A percentile compares a stretch with the other conserved stretches of the same genome.
Conservation (phyloP, 1,139 yeast species). For the Hyphopichia buzzinii region DNA sequence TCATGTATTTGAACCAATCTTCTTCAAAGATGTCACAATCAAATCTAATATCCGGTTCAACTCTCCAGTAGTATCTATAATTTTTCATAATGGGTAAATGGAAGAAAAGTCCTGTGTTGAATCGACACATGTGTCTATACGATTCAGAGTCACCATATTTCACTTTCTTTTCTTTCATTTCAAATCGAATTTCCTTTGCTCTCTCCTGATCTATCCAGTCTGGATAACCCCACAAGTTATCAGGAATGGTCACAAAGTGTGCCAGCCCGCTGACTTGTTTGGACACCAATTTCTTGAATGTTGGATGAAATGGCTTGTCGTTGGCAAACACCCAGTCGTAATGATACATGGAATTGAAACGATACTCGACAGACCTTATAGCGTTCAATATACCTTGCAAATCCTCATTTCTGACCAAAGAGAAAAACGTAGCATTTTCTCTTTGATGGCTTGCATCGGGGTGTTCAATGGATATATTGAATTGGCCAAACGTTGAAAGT, state of each 20-base stretch:
- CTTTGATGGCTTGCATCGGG: constrained; percentile 3
- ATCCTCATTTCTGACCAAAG: constrained; percentile 69
- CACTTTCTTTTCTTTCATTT: constrained; percentile 23
- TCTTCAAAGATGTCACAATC: constrained; percentile 17
- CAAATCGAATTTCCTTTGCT: constrained; percentile 15
- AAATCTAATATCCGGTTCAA: constrained; percentile 12
- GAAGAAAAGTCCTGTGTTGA: constrained; percentile 28
- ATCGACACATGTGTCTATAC: constrained; percentile 35
- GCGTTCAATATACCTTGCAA: constrained; percentile 53
- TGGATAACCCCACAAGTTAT: constrained; percentile 45
- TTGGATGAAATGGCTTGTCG: constrained; percentile 53
- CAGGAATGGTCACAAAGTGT: constrained; percentile 47
- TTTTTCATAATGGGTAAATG: constrained; percentile 14
- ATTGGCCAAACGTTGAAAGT: constrained; percentile 2
- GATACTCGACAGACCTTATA: constrained; percentile 60
- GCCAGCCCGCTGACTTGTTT: constrained; percentile 47
- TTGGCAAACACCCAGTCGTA: constrained; percentile 81
- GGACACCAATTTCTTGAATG: constrained; percentile 42
- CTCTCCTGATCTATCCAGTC: constrained; percentile 21
- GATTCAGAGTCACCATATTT: constrained; percentile 40
- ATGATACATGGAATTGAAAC: constrained; percentile 60
- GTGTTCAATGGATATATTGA: not conserved
- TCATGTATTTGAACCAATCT: constrained; percentile 20
- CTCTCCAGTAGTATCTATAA: constrained; percentile 19
- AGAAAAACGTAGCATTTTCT: constrained; percentile 61